These are phyloP conservation scores for Monilinia fructicola DNA, from an alignment of 2,329 filamentous ascomycete species.

Conservation along the genomic window DNA sequence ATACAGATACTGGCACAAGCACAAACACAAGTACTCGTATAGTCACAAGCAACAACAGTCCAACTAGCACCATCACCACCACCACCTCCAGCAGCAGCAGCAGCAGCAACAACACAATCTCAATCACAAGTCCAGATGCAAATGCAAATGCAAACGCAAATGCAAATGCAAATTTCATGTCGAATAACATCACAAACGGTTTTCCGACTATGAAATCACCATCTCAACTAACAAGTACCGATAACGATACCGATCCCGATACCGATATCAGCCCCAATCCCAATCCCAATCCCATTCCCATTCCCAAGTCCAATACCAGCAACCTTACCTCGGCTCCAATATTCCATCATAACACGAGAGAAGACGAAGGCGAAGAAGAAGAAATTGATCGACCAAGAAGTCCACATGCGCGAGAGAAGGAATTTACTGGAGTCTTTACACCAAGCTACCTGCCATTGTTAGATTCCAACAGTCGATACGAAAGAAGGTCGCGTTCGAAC, in stretches of 20 bases:
- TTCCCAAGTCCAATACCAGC: background rate
- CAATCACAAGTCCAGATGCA: background rate
- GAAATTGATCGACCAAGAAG: conserved; percentile 44
- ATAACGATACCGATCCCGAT: too few species aligned
- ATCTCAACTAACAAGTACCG: background rate
- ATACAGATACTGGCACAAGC: too few species aligned
- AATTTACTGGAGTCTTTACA: conserved; percentile 63
- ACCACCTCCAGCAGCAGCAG: background rate
- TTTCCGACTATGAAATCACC: conserved; percentile 7
- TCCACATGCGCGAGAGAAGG: conserved; percentile 56
- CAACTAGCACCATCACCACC: too few species aligned
- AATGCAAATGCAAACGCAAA: too few species aligned
- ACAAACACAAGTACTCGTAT: too few species aligned
- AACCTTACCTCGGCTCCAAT: background rate
- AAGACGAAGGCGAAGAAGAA: conserved; percentile 22
- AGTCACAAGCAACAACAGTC: too few species aligned
- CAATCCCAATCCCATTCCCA: background rate
- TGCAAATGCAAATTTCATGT: background rate
- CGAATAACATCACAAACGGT: conserved; percentile 18
- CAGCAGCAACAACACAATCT: background rate
- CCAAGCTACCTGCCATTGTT: conserved; percentile 62
- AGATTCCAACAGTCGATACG: conserved; percentile 44
- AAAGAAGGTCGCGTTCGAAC: conserved; percentile 23
- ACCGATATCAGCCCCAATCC: too few species aligned
- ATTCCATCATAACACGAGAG: background rate